Conservation (phyloP, 2,329 filamentous ascomycete genomes). For the Apiospora malaysiana region DNA sequence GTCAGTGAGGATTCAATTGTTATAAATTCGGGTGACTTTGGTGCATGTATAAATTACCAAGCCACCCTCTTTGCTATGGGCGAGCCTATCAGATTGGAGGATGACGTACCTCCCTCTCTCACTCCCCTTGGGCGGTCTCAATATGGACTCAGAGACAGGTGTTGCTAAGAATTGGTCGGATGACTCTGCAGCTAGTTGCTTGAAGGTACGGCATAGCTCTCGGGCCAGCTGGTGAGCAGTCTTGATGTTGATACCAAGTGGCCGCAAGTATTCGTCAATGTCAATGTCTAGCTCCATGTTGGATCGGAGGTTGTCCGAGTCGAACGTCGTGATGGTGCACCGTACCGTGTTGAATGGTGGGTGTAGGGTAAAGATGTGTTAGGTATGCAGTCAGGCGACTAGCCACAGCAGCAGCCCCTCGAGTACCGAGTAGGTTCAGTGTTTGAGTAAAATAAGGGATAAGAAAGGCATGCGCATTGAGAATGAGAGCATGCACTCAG, state of each 20-base stretch:
- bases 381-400: slow-evolving; percentile 1
- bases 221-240: slow-evolving; percentile 54
- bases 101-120: slow-evolving; percentile 55
- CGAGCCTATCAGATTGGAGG: neutral
- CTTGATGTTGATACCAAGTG: slow-evolving; percentile 54
- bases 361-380: slow-evolving; percentile 14
- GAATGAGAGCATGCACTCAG: neutral
- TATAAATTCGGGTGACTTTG: neutral
- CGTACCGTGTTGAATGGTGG: neutral
- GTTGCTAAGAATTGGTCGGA: slow-evolving; percentile 64
- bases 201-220: slow-evolving; percentile 55
- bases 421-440: too few relatives aligned
- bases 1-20: slow-evolving; percentile 25
- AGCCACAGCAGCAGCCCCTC: neutral
- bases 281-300: slow-evolving; percentile 35
- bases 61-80: neutral
- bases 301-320: neutral
- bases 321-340: neutral
- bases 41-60: neutral
- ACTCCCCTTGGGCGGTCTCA: slow-evolving; percentile 52
- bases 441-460: too few relatives aligned
- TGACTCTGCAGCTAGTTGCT: slow-evolving; percentile 57
- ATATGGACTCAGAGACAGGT: slow-evolving; percentile 64
- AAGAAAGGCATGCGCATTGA: neutral
- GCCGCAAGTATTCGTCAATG: slow-evolving; percentile 55